These are phyloP conservation scores for Ganoderma boninense DNA, from an alignment of 1,284 basidiomycete species.

Conservation along the genomic window DNA sequence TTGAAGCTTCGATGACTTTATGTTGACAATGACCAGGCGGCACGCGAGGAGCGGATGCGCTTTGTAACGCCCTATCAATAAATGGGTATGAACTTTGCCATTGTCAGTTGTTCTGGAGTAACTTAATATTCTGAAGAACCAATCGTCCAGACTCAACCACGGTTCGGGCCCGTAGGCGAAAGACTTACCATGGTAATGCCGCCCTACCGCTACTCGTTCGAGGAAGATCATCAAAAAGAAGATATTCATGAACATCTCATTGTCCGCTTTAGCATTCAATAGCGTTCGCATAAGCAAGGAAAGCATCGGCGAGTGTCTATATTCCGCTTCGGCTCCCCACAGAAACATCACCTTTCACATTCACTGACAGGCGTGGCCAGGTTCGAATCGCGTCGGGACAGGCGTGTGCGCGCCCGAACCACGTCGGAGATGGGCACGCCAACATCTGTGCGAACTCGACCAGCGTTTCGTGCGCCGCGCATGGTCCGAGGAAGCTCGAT, in stretches of 20 bases:
- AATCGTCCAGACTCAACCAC: neutral
- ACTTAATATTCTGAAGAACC: neutral
- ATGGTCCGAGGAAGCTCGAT: constrained; percentile 9
- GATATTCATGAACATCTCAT: neutral
- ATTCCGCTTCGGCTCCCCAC: neutral
- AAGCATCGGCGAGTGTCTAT: constrained; percentile 6
- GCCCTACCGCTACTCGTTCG: neutral
- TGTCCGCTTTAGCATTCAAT: neutral
- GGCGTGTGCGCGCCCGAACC: constrained; percentile 5
- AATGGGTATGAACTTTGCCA: neutral
- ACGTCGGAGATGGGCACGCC: constrained; percentile 13
- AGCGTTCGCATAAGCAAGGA: neutral
- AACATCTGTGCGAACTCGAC: neutral
- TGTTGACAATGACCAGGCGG: neutral
- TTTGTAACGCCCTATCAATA: neutral
- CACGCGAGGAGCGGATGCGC: neutral
- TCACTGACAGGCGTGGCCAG: constrained; percentile 3
- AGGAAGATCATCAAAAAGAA: neutral
- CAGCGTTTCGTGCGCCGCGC: neutral
- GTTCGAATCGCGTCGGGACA: constrained; percentile 11
- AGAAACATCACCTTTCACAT: constrained; percentile 7
- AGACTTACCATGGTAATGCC: neutral
- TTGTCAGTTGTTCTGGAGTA: neutral
- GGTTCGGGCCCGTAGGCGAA: neutral
- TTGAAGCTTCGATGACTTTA: neutral